Evolutionary conservation across 2,329 filamentous ascomycete species (phyloP).

Genomic region (Sordariomycetes sp.): DNA sequence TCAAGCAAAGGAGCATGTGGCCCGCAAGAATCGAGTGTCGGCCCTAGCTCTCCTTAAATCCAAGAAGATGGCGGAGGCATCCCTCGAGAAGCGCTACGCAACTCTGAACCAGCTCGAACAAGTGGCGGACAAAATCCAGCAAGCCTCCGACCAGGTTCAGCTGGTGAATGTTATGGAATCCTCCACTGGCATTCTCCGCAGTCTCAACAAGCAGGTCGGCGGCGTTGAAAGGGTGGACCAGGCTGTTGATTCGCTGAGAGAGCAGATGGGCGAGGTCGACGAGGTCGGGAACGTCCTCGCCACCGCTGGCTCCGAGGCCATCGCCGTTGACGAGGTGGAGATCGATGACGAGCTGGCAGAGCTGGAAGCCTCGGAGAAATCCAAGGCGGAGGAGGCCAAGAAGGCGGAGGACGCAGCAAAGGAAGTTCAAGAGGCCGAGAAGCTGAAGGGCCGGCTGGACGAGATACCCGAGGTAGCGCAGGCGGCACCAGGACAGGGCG

Average conservation of each 20-base stretch:
- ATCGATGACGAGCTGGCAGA: conserved; percentile 80
- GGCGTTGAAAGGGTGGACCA: conserved; percentile 65
- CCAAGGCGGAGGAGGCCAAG: conserved; percentile 39
- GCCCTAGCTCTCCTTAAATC: conserved; percentile 71
- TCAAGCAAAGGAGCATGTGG: conserved; percentile 60
- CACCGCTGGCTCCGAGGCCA: conserved; percentile 37
- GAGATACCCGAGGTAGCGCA: conserved; percentile 10
- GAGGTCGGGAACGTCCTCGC: conserved; percentile 71
- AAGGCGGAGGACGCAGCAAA: conserved; percentile 24
- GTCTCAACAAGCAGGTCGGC: conserved; percentile 67
- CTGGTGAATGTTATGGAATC: conserved; percentile 75
- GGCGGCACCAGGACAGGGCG: not conserved
- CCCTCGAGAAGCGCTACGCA: conserved; percentile 59
- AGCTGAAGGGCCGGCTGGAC: conserved; percentile 39
- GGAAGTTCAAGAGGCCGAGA: conserved; percentile 31
- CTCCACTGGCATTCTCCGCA: conserved; percentile 60
- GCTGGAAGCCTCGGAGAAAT: conserved; percentile 51
- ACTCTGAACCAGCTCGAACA: conserved; percentile 75
- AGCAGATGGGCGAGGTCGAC: conserved; percentile 73
- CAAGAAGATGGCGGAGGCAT: conserved; percentile 72
- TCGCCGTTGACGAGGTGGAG: conserved; percentile 63
- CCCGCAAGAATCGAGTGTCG: conserved; percentile 59
- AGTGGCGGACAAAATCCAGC: conserved; percentile 71
- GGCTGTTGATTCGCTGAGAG: conserved; percentile 63
- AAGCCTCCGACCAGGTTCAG: conserved; percentile 75